Percentiles rank a stretch among this genome's conserved stretches.
These are phyloP conservation scores for Penicillium fimorum DNA, from an alignment of 495 filamentous ascomycete species.

Conservation along the genomic window DNA sequence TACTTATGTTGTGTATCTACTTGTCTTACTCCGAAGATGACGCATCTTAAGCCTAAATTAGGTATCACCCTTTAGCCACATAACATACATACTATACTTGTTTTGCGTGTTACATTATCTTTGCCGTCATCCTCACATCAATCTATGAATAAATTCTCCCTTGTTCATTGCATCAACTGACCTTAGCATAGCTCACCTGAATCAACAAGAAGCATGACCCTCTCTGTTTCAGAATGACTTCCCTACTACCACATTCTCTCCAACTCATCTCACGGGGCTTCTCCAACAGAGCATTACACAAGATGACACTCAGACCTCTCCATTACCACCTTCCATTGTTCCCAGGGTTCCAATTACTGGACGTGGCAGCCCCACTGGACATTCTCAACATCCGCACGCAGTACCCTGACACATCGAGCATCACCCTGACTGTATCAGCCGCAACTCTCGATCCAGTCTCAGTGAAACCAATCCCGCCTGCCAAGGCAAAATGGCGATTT, in stretches of 20 bases:
- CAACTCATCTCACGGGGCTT: background rate
- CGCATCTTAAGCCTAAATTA: background rate
- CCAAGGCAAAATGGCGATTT: slow-evolving; percentile 2
- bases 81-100: background rate
- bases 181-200: background rate
- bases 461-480: slow-evolving; percentile 8
- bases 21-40: background rate
- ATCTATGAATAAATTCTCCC: background rate
- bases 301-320: slow-evolving; percentile 7
- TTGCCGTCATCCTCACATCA: background rate
- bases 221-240: background rate
- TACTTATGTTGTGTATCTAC: background rate
- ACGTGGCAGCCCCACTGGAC: slow-evolving; percentile 9
- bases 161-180: background rate
- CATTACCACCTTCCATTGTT: slow-evolving; percentile 14
- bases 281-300: slow-evolving; percentile 1
- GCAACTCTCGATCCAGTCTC: slow-evolving; percentile 9
- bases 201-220: background rate
- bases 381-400: slow-evolving; percentile 11
- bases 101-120: background rate
- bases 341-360: slow-evolving; percentile 10
- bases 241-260: slow-evolving; percentile 1
- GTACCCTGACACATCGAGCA: slow-evolving; percentile 6
- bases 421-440: slow-evolving; percentile 10
- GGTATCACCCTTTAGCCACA: background rate